Conservation (phyloP, 306 rosid species). For the Betula pendula region DNA sequence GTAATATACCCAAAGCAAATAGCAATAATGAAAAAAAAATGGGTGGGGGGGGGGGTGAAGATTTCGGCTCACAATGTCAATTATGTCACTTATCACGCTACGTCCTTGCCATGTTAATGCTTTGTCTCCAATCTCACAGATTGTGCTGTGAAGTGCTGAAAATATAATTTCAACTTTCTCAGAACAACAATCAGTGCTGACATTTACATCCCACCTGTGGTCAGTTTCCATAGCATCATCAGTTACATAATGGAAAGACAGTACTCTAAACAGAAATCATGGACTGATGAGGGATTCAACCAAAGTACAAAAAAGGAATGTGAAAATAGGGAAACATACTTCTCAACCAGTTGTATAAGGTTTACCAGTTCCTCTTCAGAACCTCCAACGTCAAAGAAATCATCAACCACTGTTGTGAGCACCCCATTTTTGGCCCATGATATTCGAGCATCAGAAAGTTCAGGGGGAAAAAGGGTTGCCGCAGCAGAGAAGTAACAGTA, state of each 20-base stretch:
- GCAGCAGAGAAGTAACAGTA: conserved; percentile 76
- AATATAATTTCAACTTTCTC: conserved; percentile 73
- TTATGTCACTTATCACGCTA: conserved; percentile 48
- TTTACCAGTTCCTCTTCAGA: conserved; percentile 64
- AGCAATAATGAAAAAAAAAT: conserved; percentile 9
- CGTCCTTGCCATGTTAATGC: conserved; percentile 59
- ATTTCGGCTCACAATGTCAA: conserved; percentile 75
- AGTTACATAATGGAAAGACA: conserved; percentile 1
- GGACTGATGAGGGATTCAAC: not conserved
- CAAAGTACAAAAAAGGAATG: conserved; percentile 15
- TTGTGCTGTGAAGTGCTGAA: conserved; percentile 53
- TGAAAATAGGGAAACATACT: conserved; percentile 43
- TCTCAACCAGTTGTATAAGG: conserved; percentile 69
- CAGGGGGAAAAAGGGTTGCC: conserved; percentile 59
- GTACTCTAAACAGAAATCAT: not conserved
- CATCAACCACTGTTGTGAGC: conserved; percentile 81
- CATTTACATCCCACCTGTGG: conserved; percentile 81
- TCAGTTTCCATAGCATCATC: conserved; percentile 18
- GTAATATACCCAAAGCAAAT: not conserved
- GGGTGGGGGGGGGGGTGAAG: no score
- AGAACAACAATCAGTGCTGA: conserved; percentile 51
- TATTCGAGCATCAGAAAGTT: conserved; percentile 73
- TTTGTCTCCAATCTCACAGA: conserved; percentile 63
- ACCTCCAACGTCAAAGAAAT: conserved; percentile 78
- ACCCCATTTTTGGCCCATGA: conserved; percentile 81